Percentiles rank a stretch among this genome's conserved stretches.
phyloP scores from a whole-genome alignment of 2,329 filamentous ascomycete genomes.

The Ophiostoma sp. region DNA sequence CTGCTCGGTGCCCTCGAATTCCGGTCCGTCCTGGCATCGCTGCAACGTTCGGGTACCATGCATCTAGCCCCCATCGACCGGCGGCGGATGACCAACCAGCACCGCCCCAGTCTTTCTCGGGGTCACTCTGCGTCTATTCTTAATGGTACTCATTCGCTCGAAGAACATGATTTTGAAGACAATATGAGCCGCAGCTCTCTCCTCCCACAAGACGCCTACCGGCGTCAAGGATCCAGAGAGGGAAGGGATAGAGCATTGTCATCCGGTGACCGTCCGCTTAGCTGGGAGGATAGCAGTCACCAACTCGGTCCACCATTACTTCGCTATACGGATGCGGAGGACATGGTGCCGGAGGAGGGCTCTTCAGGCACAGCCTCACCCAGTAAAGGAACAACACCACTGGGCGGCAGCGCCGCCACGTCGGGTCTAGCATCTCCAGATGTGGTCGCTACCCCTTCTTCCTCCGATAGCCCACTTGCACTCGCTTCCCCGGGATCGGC shows the following conservation, averaged over 20 bases:
- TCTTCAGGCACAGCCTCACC: background rate
- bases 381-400: background rate
- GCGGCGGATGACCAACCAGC: slow-evolving; percentile 45
- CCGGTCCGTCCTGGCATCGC: slow-evolving; percentile 80
- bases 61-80: slow-evolving; percentile 69
- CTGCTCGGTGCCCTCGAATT: slow-evolving; percentile 93
- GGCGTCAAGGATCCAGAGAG: background rate
- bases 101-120: background rate
- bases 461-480: background rate
- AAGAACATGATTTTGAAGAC: background rate
- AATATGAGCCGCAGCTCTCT: slow-evolving; percentile 30
- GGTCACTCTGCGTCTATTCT: slow-evolving; percentile 35
- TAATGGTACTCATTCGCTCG: slow-evolving; percentile 31
- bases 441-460: background rate
- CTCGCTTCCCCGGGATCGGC: background rate
- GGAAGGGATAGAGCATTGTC: slow-evolving; percentile 49
- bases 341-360: background rate
- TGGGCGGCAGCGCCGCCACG: background rate
- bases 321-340: slow-evolving; percentile 17
- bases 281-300: slow-evolving; percentile 24
- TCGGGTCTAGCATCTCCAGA: background rate
- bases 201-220: slow-evolving; percentile 18
- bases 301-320: slow-evolving; percentile 2
- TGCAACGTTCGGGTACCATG: slow-evolving; percentile 78
- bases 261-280: slow-evolving; percentile 44